Conservation (phyloP, 495 filamentous ascomycete species). For the Lichina pygmaea region DNA sequence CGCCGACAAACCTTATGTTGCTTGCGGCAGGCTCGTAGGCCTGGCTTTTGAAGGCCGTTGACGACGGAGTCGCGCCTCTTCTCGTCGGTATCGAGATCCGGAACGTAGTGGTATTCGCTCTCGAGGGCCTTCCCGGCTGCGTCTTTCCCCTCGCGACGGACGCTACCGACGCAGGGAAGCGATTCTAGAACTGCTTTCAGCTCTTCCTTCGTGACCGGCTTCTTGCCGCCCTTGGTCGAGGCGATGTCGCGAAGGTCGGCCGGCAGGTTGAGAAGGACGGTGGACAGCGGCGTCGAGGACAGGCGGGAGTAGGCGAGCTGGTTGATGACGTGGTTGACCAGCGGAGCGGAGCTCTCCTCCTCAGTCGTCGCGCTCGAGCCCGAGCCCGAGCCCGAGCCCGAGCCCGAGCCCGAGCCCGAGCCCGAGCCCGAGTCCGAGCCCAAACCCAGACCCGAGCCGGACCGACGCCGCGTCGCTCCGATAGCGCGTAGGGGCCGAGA, state of each 20-base stretch:
- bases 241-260: slow-evolving; percentile 19
- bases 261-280: slow-evolving; percentile 64
- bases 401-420: neutral
- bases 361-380: slow-evolving; percentile 7
- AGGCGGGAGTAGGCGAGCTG: slow-evolving; percentile 90
- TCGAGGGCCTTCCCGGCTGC: slow-evolving; percentile 83
- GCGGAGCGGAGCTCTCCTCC: slow-evolving; percentile 4
- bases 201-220: slow-evolving; percentile 27
- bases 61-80: slow-evolving; percentile 60
- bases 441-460: neutral
- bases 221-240: slow-evolving; percentile 16
- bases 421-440: neutral
- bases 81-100: slow-evolving; percentile 63
- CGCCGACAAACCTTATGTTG: slow-evolving; percentile 63
- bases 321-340: slow-evolving; percentile 65
- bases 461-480: neutral
- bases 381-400: slow-evolving; percentile 4
- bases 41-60: slow-evolving; percentile 61
- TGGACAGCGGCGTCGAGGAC: slow-evolving; percentile 74
- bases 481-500: slow-evolving; percentile 7
- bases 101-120: slow-evolving; percentile 93
- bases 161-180: slow-evolving; percentile 59
- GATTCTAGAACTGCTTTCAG: slow-evolving; percentile 42
- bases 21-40: slow-evolving; percentile 67
- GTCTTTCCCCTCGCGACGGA: slow-evolving; percentile 78